Evolutionary conservation across 2,329 filamentous ascomycete genomes (phyloP), one percentile per base, ranked within the genome.

Genomic region (Trichoderma atroviride): DNA sequence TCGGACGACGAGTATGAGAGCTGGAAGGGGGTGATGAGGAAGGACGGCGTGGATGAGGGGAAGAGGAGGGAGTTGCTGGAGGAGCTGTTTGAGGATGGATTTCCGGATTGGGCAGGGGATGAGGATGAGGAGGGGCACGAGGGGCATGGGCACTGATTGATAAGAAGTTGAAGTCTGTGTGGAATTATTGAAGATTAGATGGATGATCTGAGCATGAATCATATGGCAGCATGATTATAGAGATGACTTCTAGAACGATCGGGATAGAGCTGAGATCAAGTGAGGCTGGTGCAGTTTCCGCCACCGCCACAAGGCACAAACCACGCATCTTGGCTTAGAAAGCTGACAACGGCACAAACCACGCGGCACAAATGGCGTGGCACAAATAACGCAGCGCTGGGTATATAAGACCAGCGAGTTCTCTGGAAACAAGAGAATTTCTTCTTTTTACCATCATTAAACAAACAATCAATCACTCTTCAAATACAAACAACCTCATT

Each of bases 61-160:
- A 75, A 81, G 50, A 86, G 83, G 70, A 78, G 81, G 33, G 82
- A 86, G 43, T 81, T 93, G 1, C 83, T 93, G 0, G 87, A 91
- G 69, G 79, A 82, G 9, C 69, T 86, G 55, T 89, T 88, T 79
- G 87, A 89, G 70, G 87, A 89, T 76, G 85, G 84, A 0, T 88
- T 86, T 73, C 85, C 86, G 7, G 84, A 85, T 58, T 89, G 87
- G 87, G 79, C 82, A 0, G 81, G 79, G 31, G 81, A 84, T 73
- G 80, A 79, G 0, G 79, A 79, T 3, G 77, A 80, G 0, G 79
- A 78, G 13, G 76, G 80, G 11, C 74, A 79, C 3, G 74, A 77
- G 7, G 74, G 72, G 1, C 75, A 78, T 58, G 73, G 73, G 1
- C 74, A 77, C 47, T 61, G 16, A 37, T 43, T 43, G 40, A 43